phyloP scores from a whole-genome alignment of 1,284 basidiomycete species.

The Cutaneotrichosporon sp. region DNA sequence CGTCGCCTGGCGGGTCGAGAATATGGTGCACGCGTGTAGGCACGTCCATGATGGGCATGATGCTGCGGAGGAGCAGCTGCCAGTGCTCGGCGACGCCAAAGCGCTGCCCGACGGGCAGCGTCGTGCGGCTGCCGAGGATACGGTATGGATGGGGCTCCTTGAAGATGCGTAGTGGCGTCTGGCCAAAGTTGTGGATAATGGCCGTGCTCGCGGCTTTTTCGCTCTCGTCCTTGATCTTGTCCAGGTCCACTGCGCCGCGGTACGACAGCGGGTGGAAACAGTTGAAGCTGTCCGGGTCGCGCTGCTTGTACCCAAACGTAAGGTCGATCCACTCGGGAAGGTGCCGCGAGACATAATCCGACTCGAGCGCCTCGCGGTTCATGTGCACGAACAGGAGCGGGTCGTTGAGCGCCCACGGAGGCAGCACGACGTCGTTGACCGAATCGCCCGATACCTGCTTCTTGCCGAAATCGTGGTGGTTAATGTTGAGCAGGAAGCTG shows the following conservation, averaged over 20 bases:
- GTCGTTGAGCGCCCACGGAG: constrained; percentile 83
- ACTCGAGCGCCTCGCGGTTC: constrained; percentile 84
- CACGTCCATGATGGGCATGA: constrained; percentile 48
- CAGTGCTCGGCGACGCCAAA: constrained; percentile 70
- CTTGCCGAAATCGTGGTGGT: constrained; percentile 74
- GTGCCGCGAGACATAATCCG: constrained; percentile 77
- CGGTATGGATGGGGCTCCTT: constrained; percentile 70
- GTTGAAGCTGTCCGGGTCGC: constrained; percentile 71
- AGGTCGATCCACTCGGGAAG: constrained; percentile 90
- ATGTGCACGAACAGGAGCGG: constrained; percentile 75
- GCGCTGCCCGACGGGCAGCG: constrained; percentile 62
- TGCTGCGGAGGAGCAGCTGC: constrained; percentile 43
- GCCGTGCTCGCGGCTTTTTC: constrained; percentile 89
- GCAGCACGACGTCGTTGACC: constrained; percentile 82
- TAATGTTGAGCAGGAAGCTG: constrained; percentile 51
- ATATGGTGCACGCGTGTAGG: constrained; percentile 58
- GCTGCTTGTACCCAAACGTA: constrained; percentile 73
- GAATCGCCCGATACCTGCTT: constrained; percentile 74
- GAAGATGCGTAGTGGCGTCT: constrained; percentile 87
- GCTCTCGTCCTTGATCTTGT: constrained; percentile 73
- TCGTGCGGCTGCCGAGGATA: constrained; percentile 58
- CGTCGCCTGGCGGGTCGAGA: constrained; percentile 13
- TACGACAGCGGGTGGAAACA: constrained; percentile 93
- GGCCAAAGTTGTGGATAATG: constrained; percentile 92
- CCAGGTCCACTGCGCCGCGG: constrained; percentile 84